Base-by-base conservation (phyloP, 768 basidiomycete species). In the Clavulina sp. region DNA sequence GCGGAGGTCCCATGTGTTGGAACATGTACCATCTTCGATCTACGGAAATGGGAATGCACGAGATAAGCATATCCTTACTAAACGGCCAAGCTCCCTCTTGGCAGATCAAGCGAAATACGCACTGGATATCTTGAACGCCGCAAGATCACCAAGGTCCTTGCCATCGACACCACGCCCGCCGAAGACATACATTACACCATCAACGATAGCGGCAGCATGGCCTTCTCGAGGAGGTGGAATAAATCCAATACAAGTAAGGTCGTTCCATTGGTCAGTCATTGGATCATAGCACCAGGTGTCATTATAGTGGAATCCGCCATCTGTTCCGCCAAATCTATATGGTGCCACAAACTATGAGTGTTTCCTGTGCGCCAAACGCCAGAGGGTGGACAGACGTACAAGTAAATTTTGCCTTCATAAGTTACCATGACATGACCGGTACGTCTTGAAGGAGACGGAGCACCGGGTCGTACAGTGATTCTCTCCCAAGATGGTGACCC, bases 1-100 rank as follows among this genome's bases (percentile, higher is more conserved):
- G 95, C 16, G 87, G 77, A 18, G 93, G 93, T 0, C 95, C 95
- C 95, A 99, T 99, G 62, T 96, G 95, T 66, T 96, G 91, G 71
- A 99, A 99, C 88, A 92, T 97, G 68, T 92, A 99, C 95, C 95
- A 99, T 59, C 95, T 75, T 61, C 89, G 86, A 65, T 91, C 93
- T 96, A 62, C 29, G 7, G 51, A 54, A 53, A 50, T 50, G 46
- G 50, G 52, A 48, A 48, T 26, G 23, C 21, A 23, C 41, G 4
- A 48, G 16, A 18, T 13, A 7, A 5, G 0, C 24, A n/a, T n/a
- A n/a, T n/a, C 28, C 24, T 13, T 23, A 16, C n/a, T 16, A 19
- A 38, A 36, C 21, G 31, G 38, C n/a, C n/a, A n/a, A n/a, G n/a
- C n/a, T n/a, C n/a, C n/a, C n/a, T 31, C n/a, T 18, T 1, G 49